phyloP scores from a whole-genome alignment of 106 monocot genomes.

The Alisma plantagoaquatica region DNA sequence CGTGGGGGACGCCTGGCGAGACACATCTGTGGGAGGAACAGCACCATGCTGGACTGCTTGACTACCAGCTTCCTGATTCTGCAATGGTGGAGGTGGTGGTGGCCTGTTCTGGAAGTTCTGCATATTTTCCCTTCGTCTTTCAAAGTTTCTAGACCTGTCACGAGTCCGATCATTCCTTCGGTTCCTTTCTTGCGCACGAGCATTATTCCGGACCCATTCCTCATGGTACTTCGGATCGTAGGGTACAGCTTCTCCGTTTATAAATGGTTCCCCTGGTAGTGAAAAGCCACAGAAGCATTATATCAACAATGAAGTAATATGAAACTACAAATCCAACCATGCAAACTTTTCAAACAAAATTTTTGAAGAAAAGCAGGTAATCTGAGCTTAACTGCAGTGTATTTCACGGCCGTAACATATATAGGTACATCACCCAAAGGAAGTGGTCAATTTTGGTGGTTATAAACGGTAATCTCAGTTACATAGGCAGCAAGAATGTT shows the following conservation, averaged over 20 bases:
- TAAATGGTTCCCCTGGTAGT: constrained; percentile 97
- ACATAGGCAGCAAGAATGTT: too few relatives aligned
- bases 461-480: too few relatives aligned
- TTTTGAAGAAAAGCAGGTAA: too few relatives aligned
- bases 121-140: constrained; percentile 71
- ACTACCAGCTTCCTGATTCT: constrained; percentile 11
- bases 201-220: constrained; percentile 73
- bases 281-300: too few relatives aligned
- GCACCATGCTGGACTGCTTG: constrained; percentile 6
- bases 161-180: constrained; percentile 87
- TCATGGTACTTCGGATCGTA: constrained; percentile 87
- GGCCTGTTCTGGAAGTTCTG: constrained; percentile 49
- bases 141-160: constrained; percentile 85
- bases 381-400: too few relatives aligned
- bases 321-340: too few relatives aligned
- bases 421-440: too few relatives aligned
- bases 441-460: too few relatives aligned
- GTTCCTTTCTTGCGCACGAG: constrained; percentile 69
- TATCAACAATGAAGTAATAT: too few relatives aligned
- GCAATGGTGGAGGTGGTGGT: constrained; percentile 12
- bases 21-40: constrained; percentile 13
- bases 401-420: too few relatives aligned
- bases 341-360: too few relatives aligned
- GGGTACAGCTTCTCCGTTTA: constrained; percentile 85
- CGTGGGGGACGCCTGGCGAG: not conserved